Conservation (phyloP, 2,329 filamentous ascomycete species). For the Aspergillus sp. region DNA sequence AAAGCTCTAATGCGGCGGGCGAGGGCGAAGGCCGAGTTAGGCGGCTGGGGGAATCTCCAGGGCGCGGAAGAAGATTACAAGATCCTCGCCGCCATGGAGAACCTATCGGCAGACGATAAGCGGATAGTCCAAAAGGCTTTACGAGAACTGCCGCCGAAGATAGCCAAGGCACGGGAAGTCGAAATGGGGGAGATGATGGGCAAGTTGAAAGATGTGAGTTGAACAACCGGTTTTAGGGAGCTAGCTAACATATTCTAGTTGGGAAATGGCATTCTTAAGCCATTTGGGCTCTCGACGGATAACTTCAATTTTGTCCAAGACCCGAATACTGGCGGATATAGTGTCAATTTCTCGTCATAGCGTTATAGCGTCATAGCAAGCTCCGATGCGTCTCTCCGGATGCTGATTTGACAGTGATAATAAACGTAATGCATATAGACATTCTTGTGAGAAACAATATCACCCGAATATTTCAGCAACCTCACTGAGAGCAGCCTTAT, state of each 20-base stretch:
- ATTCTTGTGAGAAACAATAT: background rate
- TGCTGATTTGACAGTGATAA: background rate
- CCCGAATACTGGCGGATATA: conserved; percentile 85
- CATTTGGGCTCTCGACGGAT: conserved; percentile 89
- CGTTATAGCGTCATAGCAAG: conserved; percentile 31
- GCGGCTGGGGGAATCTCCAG: conserved; percentile 77
- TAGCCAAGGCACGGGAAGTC: conserved; percentile 76
- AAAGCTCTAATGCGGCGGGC: conserved; percentile 83
- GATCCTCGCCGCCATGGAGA: conserved; percentile 57
- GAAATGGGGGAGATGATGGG: conserved; percentile 98
- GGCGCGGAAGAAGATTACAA: conserved; percentile 82
- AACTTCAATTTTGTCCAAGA: conserved; percentile 96
- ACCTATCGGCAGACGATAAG: conserved; percentile 65
- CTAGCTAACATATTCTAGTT: conserved; percentile 49
- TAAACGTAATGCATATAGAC: background rate
- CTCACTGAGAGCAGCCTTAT: background rate
- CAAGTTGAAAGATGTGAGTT: conserved; percentile 76
- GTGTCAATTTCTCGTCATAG: conserved; percentile 72
- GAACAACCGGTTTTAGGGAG: background rate
- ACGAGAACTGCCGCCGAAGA: conserved; percentile 62
- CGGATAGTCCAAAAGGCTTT: conserved; percentile 69
- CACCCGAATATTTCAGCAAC: background rate
- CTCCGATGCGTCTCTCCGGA: background rate
- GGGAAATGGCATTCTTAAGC: conserved; percentile 87
- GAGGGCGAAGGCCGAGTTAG: conserved; percentile 67